Evolutionary conservation across 345 rosid species (phyloP), one percentile per base, ranked within the genome.

Genomic region (Rubroshorea leprosula): DNA sequence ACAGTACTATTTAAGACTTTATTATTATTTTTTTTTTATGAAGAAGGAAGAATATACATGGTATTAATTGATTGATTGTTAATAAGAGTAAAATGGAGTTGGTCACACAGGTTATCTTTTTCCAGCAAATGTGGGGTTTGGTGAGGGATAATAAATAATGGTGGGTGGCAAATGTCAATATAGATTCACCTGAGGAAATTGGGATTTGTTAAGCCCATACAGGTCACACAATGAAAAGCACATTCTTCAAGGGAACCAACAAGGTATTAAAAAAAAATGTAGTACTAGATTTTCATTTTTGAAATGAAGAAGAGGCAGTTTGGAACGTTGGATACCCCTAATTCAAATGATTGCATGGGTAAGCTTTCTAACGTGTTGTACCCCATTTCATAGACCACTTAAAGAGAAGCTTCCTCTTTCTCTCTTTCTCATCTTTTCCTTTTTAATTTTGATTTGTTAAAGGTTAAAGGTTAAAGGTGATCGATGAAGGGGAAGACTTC

Each of bases 301-400:
- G 55, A 51, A 51, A 51, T 24, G 15, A 2, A 44, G 31, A 51
- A 13, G 55, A 51, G 55, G 31, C 31, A 51, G n/a, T 31, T 35
- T 35, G 24, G 58, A 55, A 55, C 65, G 57, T 51, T 51, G 55
- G 55, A 51, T 51, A 29, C 55, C 12, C 18, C 2, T 3, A 51
- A 51, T 51, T 51, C 31, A 51, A 51, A 51, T 51, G 55, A 51
- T 51, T 51, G 55, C 31, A 23, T 25, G 14, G 29, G 31, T 15
- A 13, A 24, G 25, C 46, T 21, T 53, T 47, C 23, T 23, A 11
- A 23, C 17, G 15, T 51, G 12, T 51, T 23, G 55, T 51, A 24
- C 55, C 55, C 55, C 55, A 51, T 51, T 58, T 18, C 17, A 23
- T 15, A 47, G 60, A 56, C 50, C 60, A 43, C 60, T 55, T 20